Base-by-base conservation (phyloP, 345 rosid species). In the Erucastrum elatum region DNA sequence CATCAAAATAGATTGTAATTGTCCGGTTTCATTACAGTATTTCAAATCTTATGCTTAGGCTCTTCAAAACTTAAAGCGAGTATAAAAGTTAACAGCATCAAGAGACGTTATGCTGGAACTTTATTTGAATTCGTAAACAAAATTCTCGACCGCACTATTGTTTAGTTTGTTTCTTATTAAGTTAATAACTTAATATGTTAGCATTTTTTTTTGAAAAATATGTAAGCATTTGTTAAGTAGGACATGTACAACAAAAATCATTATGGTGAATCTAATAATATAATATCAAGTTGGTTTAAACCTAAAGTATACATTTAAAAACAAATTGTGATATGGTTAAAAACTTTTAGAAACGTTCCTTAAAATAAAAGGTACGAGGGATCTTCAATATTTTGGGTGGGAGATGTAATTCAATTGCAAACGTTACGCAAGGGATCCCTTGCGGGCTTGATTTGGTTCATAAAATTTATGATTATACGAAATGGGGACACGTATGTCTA, bases 401-500 rank as follows among this genome's bases (percentile, higher is more conserved):
- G 77, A 72, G 81, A 71, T 41, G 51, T 39, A 64, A 65, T 71
- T n/a, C 37, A 71, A 71, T 30, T 34, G 37, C 15, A 49, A 71
- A 56, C 60, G 56, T 2, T 64, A 71, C 31, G 31, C 9, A n/a
- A 55, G 34, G 11, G 12, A 64, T 61, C 49, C 64, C 39, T 25
- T 62, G 5, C 30, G 61, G 59, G 46, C 26, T 68, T 68, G 61
- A 17, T 59, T 75, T 35, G 21, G 63, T 64, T 77, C 62, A 44
- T 64, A 21, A 62, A 12, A 60, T 68, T 34, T 77, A 53, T 70
- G 58, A 71, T 65, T 56, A 41, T 56, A 64, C 7, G 9, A 39
- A 64, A 77, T 33, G 33, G 72, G 72, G 77, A 65, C 77, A 72
- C 68, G 30, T 8, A 55, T 58, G 68, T 78, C 72, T 21, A 21